Conservation (phyloP, 345 rosid species). For the Psidium guajava region DNA sequence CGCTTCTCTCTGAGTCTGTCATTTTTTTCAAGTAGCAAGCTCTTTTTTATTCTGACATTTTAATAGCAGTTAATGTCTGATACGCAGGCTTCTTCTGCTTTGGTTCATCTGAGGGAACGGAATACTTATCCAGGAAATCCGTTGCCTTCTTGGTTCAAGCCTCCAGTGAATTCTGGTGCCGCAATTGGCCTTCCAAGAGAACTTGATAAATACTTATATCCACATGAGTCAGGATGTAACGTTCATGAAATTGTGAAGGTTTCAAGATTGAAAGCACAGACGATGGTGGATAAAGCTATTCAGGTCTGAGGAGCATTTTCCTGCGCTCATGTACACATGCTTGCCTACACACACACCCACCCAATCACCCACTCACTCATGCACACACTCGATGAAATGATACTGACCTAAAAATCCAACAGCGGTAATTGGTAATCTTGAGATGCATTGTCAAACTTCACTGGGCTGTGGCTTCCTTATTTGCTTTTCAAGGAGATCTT, state of each 20-base stretch:
- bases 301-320: constrained; percentile 34
- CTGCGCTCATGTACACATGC: not conserved
- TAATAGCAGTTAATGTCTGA: constrained; percentile 1
- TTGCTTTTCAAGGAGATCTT: not conserved
- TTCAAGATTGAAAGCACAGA: constrained; percentile 56
- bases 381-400: not conserved
- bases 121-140: constrained; percentile 19
- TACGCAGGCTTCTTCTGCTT: constrained; percentile 48
- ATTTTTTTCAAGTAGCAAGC: not conserved
- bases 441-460: not conserved
- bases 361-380: not conserved
- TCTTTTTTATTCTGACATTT: constrained; percentile 1
- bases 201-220: constrained; percentile 15
- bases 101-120: constrained; percentile 22
- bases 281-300: constrained; percentile 83
- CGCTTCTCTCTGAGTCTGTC: not conserved
- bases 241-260: constrained; percentile 55
- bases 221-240: constrained; percentile 56
- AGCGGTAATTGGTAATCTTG: not conserved
- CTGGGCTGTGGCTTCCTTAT: not conserved
- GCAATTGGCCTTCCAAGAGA: constrained; percentile 14
- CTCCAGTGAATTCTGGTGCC: constrained; percentile 12
- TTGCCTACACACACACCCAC: not conserved
- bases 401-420: not conserved
- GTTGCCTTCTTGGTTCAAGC: constrained; percentile 31